phyloP scores from a whole-genome alignment of 495 filamentous ascomycete genomes.

The Clavariopsis aquatica region DNA sequence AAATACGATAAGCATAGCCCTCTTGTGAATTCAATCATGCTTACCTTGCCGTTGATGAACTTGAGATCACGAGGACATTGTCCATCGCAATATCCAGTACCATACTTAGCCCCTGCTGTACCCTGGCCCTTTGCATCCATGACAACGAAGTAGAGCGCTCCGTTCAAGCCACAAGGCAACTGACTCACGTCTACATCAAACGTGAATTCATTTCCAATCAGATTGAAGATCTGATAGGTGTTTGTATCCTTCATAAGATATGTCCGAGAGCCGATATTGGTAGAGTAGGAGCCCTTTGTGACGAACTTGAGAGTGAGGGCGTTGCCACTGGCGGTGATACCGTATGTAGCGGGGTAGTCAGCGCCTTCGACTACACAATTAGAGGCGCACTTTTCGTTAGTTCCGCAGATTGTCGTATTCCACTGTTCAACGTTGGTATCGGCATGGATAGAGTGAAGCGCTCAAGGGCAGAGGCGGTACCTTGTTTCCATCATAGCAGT shows the following conservation, averaged over 20 bases:
- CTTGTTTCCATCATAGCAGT: constrained; percentile 40
- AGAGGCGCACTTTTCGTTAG: constrained; percentile 43
- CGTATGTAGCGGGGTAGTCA: constrained; percentile 37
- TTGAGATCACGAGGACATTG: constrained; percentile 58
- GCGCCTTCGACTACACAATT: constrained; percentile 47
- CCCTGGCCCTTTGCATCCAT: constrained; percentile 58
- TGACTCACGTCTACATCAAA: constrained; percentile 65
- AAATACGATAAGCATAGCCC: neutral
- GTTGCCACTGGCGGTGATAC: constrained; percentile 38
- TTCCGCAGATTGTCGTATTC: constrained; percentile 40
- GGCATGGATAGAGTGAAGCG: no score
- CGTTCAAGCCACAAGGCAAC: constrained; percentile 67
- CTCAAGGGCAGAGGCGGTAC: no score
- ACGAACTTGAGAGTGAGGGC: constrained; percentile 39
- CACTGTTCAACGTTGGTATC: constrained; percentile 14
- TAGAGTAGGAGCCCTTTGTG: constrained; percentile 37
- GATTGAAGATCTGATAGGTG: constrained; percentile 61
- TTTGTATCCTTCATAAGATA: constrained; percentile 60
- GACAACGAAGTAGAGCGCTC: constrained; percentile 65
- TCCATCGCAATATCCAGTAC: constrained; percentile 68
- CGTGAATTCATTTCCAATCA: constrained; percentile 59
- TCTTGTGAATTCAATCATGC: neutral
- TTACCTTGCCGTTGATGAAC: constrained; percentile 57
- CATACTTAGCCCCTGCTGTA: constrained; percentile 64
- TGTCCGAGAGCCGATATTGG: constrained; percentile 52